Evolutionary conservation across 2,329 filamentous ascomycete species (phyloP).

Genomic region (Colletotrichum navitas): DNA sequence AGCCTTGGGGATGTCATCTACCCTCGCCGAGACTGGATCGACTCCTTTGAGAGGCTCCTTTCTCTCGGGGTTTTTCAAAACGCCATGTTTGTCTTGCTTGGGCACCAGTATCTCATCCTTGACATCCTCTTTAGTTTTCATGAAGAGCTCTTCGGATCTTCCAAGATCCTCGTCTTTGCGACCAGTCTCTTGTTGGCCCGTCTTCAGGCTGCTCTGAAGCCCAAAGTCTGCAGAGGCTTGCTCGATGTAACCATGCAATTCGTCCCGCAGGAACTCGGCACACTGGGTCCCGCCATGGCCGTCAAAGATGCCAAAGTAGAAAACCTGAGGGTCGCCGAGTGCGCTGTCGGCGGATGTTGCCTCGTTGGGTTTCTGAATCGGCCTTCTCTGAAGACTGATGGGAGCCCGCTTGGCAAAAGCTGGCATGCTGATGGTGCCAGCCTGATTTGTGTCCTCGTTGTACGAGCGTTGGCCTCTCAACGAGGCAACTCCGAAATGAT

Average conservation of each 20-base stretch:
- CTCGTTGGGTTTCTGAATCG: constrained; percentile 65
- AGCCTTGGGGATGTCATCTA: constrained; percentile 70
- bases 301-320: constrained; percentile 98
- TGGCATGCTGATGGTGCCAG: constrained; percentile 91
- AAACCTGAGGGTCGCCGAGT: constrained; percentile 92
- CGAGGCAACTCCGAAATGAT: constrained; percentile 88
- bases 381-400: constrained; percentile 65
- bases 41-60: constrained; percentile 54
- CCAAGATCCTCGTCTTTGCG: constrained; percentile 50
- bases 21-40: constrained; percentile 62
- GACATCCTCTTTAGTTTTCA: constrained; percentile 63
- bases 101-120: constrained; percentile 54
- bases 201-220: constrained; percentile 79
- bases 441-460: constrained; percentile 95
- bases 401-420: constrained; percentile 90
- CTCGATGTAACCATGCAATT: constrained; percentile 91
- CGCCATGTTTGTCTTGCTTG: constrained; percentile 48
- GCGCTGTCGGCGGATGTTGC: constrained; percentile 80
- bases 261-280: constrained; percentile 85
- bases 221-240: constrained; percentile 82
- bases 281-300: constrained; percentile 94
- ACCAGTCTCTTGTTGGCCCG: constrained; percentile 49
- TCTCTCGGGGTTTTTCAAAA: constrained; percentile 54
- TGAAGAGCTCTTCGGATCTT: constrained; percentile 55
- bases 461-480: constrained; percentile 86